Evolutionary conservation across 1,284 basidiomycete genomes (phyloP).

Genomic region (Apiotrichum laibachii): DNA sequence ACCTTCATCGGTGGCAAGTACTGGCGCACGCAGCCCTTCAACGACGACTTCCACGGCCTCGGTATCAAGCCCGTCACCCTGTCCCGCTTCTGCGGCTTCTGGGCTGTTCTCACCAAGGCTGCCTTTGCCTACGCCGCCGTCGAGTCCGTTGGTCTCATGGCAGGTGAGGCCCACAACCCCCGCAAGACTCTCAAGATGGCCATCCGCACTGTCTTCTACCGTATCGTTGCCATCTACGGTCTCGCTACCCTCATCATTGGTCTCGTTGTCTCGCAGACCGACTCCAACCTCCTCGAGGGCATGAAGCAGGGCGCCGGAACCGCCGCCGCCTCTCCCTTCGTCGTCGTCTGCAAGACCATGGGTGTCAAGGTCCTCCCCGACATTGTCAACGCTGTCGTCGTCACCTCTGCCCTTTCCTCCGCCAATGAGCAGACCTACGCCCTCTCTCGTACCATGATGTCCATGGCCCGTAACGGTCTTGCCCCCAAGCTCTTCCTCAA

Average conservation of each 20-base stretch:
- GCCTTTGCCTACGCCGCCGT: constrained; percentile 41
- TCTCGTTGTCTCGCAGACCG: constrained; percentile 49
- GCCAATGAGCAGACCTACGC: constrained; percentile 30
- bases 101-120: constrained; percentile 58
- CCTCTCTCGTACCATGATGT: constrained; percentile 51
- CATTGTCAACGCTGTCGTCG: constrained; percentile 64
- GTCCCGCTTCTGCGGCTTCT: constrained; percentile 60
- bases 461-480: constrained; percentile 57
- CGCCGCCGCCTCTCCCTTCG: constrained; percentile 74
- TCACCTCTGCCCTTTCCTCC: constrained; percentile 51
- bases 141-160: constrained; percentile 51
- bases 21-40: constrained; percentile 61
- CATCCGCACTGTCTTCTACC: constrained; percentile 65
- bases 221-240: constrained; percentile 64
- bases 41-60: constrained; percentile 34
- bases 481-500: constrained; percentile 59
- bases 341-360: constrained; percentile 64
- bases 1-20: constrained; percentile 54
- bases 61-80: constrained; percentile 31
- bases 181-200: constrained; percentile 69
- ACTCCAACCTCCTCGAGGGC: constrained; percentile 48
- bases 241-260: constrained; percentile 20
- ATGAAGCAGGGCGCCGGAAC: constrained; percentile 58
- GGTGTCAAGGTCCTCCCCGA: constrained; percentile 71
- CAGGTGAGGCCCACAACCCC: constrained; percentile 58